Conservation (phyloP, 1,139 yeast genomes). For the Debaryomyces coudertii region DNA sequence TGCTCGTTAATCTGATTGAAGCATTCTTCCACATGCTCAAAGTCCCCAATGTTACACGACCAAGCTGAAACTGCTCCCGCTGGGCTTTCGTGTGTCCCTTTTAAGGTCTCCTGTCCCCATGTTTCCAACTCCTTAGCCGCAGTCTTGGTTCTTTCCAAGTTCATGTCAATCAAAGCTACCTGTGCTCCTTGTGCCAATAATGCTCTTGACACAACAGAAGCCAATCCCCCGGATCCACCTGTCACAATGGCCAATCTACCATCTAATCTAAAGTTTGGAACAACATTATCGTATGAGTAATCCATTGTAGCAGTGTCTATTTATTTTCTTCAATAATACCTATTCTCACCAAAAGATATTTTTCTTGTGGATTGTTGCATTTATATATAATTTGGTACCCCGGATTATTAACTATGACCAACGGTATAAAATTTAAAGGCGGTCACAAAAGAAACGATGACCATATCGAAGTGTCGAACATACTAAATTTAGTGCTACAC, state of each 20-base stretch:
- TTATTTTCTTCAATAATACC: not conserved
- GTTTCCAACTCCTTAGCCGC: slow-evolving; percentile 61
- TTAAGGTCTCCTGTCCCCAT: slow-evolving; percentile 56
- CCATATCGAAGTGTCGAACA: slow-evolving; percentile 8
- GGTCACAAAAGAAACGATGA: slow-evolving; percentile 12
- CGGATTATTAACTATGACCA: slow-evolving; percentile 8
- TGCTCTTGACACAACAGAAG: slow-evolving; percentile 68
- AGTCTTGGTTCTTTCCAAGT: slow-evolving; percentile 58
- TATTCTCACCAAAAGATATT: not conserved
- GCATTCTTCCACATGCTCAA: slow-evolving; percentile 59
- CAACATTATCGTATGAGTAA: slow-evolving; percentile 47
- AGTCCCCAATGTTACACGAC: slow-evolving; percentile 77
- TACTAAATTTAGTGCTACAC: slow-evolving; percentile 6
- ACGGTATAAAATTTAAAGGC: slow-evolving; percentile 9
- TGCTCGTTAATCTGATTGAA: slow-evolving; percentile 54
- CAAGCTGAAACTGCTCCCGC: slow-evolving; percentile 64
- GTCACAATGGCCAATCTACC: slow-evolving; percentile 75
- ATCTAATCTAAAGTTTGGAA: slow-evolving; percentile 64
- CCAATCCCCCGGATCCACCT: slow-evolving; percentile 85
- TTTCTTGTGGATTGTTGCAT: slow-evolving; percentile 3
- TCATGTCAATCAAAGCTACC: slow-evolving; percentile 75
- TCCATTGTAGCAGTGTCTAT: slow-evolving; percentile 22
- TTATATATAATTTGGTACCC: slow-evolving; percentile 7
- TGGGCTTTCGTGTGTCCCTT: slow-evolving; percentile 40
- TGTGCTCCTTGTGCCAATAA: slow-evolving; percentile 73